phyloP scores from a whole-genome alignment of 2,329 filamentous ascomycete genomes.

The Xylariaceae sp. region DNA sequence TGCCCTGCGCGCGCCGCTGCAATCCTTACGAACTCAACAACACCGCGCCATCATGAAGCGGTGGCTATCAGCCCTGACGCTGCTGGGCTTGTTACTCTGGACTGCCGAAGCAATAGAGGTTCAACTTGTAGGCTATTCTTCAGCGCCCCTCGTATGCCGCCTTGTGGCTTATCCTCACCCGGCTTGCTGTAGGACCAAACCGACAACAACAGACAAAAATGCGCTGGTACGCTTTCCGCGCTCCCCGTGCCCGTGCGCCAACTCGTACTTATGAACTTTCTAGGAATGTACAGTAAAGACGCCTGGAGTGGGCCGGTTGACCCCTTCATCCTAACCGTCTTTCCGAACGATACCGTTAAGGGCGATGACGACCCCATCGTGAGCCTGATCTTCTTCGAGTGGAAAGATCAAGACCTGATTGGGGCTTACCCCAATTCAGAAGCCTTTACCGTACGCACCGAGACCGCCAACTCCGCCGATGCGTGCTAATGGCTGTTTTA shows the following conservation, averaged over 20 bases:
- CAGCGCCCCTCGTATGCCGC: not conserved
- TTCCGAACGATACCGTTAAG: conserved; percentile 57
- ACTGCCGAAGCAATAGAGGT: conserved; percentile 55
- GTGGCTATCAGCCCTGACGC: conserved; percentile 46
- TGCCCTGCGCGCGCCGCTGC: conserved; percentile 30
- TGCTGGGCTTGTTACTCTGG: conserved; percentile 53
- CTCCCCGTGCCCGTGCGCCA: not conserved
- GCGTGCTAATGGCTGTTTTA: conserved; percentile 36
- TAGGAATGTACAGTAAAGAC: conserved; percentile 89
- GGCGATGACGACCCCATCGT: conserved; percentile 67
- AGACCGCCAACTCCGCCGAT: not conserved
- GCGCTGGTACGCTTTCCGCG: conserved; percentile 50
- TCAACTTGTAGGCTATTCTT: conserved; percentile 45
- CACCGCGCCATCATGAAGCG: conserved; percentile 47
- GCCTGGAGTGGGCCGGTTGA: conserved; percentile 85
- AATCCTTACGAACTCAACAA: conserved; percentile 15
- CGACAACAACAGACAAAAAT: conserved; percentile 74
- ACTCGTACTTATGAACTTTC: conserved; percentile 22
- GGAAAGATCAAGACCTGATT: conserved; percentile 77
- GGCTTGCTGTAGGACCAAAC: conserved; percentile 60
- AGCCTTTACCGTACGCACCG: conserved; percentile 47
- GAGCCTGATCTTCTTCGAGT: conserved; percentile 90
- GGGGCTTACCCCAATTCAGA: conserved; percentile 60
- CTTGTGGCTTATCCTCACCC: conserved; percentile 12
- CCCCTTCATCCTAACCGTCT: conserved; percentile 84